phyloP scores from a whole-genome alignment of 1,284 basidiomycete genomes.

The Ustilago hordei region DNA sequence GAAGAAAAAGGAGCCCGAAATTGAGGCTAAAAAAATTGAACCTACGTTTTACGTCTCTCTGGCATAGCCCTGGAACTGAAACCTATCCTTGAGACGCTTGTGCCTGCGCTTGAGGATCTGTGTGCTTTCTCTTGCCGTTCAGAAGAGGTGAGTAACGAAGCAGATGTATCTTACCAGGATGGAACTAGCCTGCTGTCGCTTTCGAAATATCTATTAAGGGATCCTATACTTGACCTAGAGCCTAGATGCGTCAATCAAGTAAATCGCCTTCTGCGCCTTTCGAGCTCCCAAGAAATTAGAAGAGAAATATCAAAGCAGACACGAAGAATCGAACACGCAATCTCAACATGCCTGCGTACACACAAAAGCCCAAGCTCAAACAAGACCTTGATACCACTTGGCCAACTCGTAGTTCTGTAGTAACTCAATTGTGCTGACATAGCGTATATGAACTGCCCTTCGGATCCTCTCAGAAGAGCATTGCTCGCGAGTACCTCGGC shows the following conservation, averaged over 20 bases:
- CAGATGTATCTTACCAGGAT: slow-evolving; percentile 22
- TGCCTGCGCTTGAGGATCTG: background rate
- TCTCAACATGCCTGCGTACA: background rate
- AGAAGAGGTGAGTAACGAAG: background rate
- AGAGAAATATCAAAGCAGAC: background rate
- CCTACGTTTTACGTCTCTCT: slow-evolving; percentile 7
- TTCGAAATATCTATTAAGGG: slow-evolving; percentile 5
- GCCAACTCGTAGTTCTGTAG: background rate
- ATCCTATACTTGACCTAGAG: slow-evolving; percentile 34
- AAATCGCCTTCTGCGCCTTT: slow-evolving; percentile 2
- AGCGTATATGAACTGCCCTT: background rate
- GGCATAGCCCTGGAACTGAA: slow-evolving; percentile 7
- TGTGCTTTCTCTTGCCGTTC: background rate
- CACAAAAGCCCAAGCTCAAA: background rate
- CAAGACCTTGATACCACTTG: background rate
- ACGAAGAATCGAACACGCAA: background rate
- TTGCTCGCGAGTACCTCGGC: too few relatives aligned
- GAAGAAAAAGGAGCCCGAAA: background rate
- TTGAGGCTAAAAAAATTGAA: slow-evolving; percentile 11
- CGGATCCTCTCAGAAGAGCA: too few relatives aligned
- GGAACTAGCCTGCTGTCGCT: slow-evolving; percentile 3
- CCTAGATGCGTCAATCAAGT: slow-evolving; percentile 38
- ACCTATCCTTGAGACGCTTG: slow-evolving; percentile 5
- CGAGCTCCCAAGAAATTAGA: background rate
- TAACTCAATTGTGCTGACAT: background rate